Conservation (phyloP, 129 eudicot genomes). For the Daucus carota region DNA sequence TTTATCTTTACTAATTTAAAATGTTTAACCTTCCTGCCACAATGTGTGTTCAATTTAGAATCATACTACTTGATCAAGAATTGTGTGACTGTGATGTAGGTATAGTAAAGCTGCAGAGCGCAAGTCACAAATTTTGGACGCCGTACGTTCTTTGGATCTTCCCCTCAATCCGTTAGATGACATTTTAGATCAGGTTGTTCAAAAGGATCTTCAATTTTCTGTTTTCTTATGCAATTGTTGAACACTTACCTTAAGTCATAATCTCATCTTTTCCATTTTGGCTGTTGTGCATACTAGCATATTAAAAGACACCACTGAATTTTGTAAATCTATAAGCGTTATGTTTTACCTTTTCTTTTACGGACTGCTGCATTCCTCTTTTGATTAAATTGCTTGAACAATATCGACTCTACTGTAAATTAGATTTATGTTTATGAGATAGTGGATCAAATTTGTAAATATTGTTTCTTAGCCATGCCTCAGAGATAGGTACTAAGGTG, state of each 20-base stretch:
- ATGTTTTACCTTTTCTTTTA: not conserved
- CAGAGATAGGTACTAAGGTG: not conserved
- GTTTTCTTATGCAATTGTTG: not conserved
- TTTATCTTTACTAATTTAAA: not conserved
- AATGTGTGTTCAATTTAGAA: not conserved
- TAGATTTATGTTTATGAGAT: not conserved
- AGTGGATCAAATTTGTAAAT: not conserved
- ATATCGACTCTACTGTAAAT: not conserved
- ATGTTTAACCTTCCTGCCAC: not conserved
- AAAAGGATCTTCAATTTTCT: not conserved
- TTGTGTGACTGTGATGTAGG: constrained; percentile 30
- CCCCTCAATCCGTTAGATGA: constrained; percentile 98
- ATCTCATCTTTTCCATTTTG: not conserved
- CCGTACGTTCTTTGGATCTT: constrained; percentile 73
- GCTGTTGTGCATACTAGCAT: not conserved
- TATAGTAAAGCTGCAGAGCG: constrained; percentile 83
- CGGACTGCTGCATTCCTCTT: not conserved
- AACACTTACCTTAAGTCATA: not conserved
- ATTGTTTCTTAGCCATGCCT: not conserved
- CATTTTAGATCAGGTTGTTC: constrained; percentile 79
- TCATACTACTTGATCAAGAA: not conserved
- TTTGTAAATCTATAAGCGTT: not conserved
- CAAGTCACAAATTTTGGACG: constrained; percentile 58
- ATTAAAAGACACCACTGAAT: not conserved
- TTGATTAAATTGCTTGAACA: not conserved